These are phyloP conservation scores for Boehmeria nivea DNA, from an alignment of 306 rosid species.

Conservation along the genomic window DNA sequence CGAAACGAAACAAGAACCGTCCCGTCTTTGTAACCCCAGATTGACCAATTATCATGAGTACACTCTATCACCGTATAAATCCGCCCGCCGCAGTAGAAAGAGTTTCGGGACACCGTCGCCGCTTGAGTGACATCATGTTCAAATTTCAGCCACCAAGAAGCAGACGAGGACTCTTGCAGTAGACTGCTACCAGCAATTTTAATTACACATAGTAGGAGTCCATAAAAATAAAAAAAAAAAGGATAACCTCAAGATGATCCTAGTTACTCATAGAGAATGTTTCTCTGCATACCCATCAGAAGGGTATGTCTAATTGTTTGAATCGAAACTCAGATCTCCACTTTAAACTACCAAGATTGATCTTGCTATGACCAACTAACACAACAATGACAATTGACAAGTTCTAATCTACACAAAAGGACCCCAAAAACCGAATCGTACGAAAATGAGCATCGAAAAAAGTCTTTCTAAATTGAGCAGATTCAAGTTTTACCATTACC, in stretches of 20 bases:
- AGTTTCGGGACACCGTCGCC: conserved; percentile 23
- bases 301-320: too few relatives aligned
- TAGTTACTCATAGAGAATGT: too few relatives aligned
- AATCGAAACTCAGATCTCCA: too few relatives aligned
- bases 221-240: conserved; percentile 11
- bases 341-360: conserved; percentile 25
- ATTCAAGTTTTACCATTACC: conserved; percentile 21
- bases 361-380: conserved; percentile 21
- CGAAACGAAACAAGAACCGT: conserved; percentile 18
- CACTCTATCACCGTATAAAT: conserved; percentile 15
- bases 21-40: conserved; percentile 23
- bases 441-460: conserved; percentile 8
- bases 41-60: conserved; percentile 8
- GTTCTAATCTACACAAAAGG: too few relatives aligned
- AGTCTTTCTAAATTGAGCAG: not conserved
- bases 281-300: too few relatives aligned
- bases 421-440: conserved; percentile 28
- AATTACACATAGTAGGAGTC: conserved; percentile 31
- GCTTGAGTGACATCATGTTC: conserved; percentile 43
- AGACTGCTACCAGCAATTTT: conserved; percentile 25
- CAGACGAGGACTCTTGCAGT: conserved; percentile 23
- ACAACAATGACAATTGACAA: conserved; percentile 26
- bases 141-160: conserved; percentile 42
- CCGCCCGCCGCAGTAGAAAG: conserved; percentile 9
- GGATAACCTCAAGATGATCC: not conserved